phyloP scores from a whole-genome alignment of 768 basidiomycete species.

The Serendipita sp. region DNA sequence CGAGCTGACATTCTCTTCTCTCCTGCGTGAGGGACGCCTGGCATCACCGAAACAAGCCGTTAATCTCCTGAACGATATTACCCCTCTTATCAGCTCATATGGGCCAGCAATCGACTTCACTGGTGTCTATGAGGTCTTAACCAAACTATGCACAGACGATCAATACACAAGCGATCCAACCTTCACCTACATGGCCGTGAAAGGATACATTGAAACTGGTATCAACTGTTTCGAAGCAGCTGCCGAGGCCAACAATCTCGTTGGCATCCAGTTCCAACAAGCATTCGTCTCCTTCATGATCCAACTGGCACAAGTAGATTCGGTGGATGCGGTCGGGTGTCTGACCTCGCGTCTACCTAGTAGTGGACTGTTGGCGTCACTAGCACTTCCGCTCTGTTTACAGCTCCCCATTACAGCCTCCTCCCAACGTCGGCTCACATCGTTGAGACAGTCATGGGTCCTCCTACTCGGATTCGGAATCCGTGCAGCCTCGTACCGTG shows the following conservation, averaged over 20 bases:
- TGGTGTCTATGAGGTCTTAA: slow-evolving; percentile 35
- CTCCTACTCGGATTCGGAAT: not conserved
- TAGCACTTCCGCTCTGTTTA: slow-evolving; percentile 35
- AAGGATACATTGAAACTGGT: slow-evolving; percentile 21
- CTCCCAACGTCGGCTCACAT: not conserved
- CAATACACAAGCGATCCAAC: slow-evolving; percentile 33
- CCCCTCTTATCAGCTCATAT: slow-evolving; percentile 37
- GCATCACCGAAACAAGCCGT: slow-evolving; percentile 32
- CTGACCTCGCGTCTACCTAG: slow-evolving; percentile 40
- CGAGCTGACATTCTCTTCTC: slow-evolving; percentile 31
- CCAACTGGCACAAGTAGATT: slow-evolving; percentile 28
- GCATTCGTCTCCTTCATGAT: slow-evolving; percentile 20
- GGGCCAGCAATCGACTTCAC: slow-evolving; percentile 38
- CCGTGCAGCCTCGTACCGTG: not conserved
- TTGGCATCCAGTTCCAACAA: slow-evolving; percentile 19
- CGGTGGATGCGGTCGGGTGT: slow-evolving; percentile 35
- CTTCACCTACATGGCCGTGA: slow-evolving; percentile 28
- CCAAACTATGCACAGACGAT: slow-evolving; percentile 27
- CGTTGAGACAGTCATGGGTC: not conserved
- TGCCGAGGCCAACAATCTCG: slow-evolving; percentile 29
- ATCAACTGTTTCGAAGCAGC: slow-evolving; percentile 32
- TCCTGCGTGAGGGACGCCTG: slow-evolving; percentile 26
- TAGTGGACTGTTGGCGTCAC: slow-evolving; percentile 42
- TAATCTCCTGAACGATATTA: slow-evolving; percentile 36
- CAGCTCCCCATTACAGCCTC: not conserved